Conservation (phyloP, 129 eudicot species). For the Solidago caesia region DNA sequence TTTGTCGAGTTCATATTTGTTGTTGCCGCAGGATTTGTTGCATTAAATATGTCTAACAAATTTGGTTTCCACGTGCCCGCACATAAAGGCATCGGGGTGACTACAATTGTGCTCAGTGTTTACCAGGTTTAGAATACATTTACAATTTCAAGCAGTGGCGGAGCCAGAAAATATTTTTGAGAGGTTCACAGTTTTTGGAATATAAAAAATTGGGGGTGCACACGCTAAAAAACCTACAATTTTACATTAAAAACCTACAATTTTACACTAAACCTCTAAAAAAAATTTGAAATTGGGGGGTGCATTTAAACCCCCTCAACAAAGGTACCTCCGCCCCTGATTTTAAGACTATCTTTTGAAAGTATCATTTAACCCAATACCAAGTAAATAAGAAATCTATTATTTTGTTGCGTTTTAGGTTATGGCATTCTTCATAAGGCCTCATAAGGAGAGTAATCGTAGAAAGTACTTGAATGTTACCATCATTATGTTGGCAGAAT, state of each 20-base stretch:
- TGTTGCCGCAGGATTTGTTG: conserved; percentile 62
- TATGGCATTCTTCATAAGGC: conserved; percentile 70
- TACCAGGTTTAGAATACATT: conserved; percentile 61
- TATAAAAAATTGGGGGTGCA: no score
- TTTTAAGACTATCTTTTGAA: neutral
- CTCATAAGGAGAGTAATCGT: conserved; percentile 68
- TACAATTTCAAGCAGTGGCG: neutral
- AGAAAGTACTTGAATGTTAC: conserved; percentile 81
- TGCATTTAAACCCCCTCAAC: no score
- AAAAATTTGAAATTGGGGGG: no score
- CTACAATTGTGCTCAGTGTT: conserved; percentile 58
- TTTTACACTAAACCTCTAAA: no score
- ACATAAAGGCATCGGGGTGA: conserved; percentile 80
- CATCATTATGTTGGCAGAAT: conserved; percentile 72
- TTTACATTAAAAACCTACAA: no score
- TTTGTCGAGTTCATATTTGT: conserved; percentile 69
- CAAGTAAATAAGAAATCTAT: neutral
- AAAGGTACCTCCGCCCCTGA: no score
- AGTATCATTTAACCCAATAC: no score
- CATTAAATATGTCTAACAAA: conserved; percentile 49
- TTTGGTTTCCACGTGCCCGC: conserved; percentile 50
- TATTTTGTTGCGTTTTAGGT: conserved; percentile 48
- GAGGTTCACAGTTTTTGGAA: no score
- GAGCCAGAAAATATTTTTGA: no score
- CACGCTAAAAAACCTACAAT: no score